Evolutionary conservation across 176 grass and related monocot species (phyloP).

Genomic region (Microstegium vimineum): DNA sequence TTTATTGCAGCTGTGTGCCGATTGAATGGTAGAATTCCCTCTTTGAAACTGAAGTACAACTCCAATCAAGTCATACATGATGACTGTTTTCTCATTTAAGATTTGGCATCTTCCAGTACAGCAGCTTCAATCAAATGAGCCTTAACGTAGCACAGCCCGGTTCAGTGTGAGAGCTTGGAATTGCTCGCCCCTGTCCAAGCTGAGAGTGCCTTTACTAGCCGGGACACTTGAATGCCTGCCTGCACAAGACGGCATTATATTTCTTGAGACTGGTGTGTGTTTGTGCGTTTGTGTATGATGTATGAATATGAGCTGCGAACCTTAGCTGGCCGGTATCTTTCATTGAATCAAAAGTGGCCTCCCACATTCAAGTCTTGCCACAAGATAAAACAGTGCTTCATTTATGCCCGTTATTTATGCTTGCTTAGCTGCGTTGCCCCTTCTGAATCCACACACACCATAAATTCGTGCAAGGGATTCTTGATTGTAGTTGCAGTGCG

Average conservation of each 20-base stretch:
- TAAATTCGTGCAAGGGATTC: constrained; percentile 39
- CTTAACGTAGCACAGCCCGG: constrained; percentile 40
- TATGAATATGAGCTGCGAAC: constrained; percentile 42
- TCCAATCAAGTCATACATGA: constrained; percentile 53
- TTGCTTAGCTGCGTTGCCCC: constrained; percentile 44
- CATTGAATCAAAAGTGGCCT: constrained; percentile 55
- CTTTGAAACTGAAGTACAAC: constrained; percentile 27
- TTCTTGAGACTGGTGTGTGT: constrained; percentile 32
- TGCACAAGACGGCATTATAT: constrained; percentile 45
- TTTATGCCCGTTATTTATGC: constrained; percentile 54
- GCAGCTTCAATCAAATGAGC: constrained; percentile 43
- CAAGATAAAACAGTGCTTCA: constrained; percentile 62
- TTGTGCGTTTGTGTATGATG: constrained; percentile 29
- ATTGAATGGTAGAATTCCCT: constrained; percentile 31
- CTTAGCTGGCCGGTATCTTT: constrained; percentile 49
- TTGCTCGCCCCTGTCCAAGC: constrained; percentile 43
- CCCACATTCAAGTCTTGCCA: constrained; percentile 56
- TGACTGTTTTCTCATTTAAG: constrained; percentile 57
- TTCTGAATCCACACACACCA: constrained; percentile 39
- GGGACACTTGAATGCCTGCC: constrained; percentile 51
- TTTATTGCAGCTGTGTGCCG: constrained; percentile 6
- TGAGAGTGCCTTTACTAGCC: constrained; percentile 44
- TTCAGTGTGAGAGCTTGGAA: constrained; percentile 45
- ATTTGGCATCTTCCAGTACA: constrained; percentile 55
- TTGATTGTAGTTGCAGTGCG: constrained; percentile 34